Evolutionary conservation across 768 basidiomycete species (phyloP), one percentile per base, ranked within the genome.

Genomic region (Tricholoma terreum): DNA sequence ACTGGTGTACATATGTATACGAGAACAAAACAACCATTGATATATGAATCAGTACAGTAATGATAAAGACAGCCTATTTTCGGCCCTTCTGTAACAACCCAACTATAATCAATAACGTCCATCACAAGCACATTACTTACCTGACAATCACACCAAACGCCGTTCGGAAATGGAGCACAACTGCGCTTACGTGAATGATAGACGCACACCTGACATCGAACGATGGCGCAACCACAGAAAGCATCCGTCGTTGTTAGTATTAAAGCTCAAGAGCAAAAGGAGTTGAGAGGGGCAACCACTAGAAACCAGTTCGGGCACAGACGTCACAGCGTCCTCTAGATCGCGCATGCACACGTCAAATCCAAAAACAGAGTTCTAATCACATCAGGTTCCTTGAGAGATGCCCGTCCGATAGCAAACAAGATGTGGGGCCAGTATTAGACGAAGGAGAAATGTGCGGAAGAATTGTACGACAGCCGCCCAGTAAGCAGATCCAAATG

Each of bases 281-380:
- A 46, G 45, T 15, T 27, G 46, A 48, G 43, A 24, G 24, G 27
- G 36, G 35, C 27, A 38, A 36, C 45, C 38, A 40, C n/a, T n/a
- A n/a, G n/a, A 40, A 45, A 24, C 36, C 57, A 38, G 24, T 53
- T 46, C 57, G 52, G 40, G 43, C 54, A 45, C 27, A 55, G 17
- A 58, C 24, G 52, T 54, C 57, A 58, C 57, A 14, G 52, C 35
- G 43, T 54, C 57, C 57, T 52, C 51, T 14, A 14, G 15, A 7
- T 42, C 19, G 17, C n/a, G 42, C 36, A 40, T 27, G 15, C 36
- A 33, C 52, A 38, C 48, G 22, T 35, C 46, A 49, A 38, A 38
- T 49, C 40, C 33, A 45, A 55, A 52, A 54, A 38, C 45, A 54
- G 51, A 30, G 30, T 49, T 34, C 36, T 45, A n/a, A n/a, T 40